Percentiles rank a stretch among this genome's conserved stretches.
phyloP scores from a whole-genome alignment of 257 asterid genomes.

The Rauvolfia tetraphylla region DNA sequence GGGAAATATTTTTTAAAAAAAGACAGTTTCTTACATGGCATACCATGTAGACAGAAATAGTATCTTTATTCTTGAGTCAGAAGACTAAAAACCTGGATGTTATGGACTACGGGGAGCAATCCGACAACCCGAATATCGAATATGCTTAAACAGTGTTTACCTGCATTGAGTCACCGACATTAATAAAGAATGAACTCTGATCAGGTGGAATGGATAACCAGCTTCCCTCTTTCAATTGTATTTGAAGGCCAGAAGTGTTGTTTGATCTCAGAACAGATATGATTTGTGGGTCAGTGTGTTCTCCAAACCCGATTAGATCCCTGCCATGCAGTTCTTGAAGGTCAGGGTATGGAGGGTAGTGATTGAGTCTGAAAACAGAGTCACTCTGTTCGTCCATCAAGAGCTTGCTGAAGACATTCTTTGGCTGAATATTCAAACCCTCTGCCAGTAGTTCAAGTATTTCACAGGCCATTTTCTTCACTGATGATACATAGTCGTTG shows the following conservation, averaged over 20 bases:
- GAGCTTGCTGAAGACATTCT: conserved; percentile 32
- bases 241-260: conserved; percentile 71
- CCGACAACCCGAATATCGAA: neutral
- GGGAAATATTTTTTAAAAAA: no score
- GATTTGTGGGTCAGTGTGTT: conserved; percentile 86
- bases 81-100: neutral
- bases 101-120: neutral
- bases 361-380: conserved; percentile 43
- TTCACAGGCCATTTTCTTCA: conserved; percentile 38
- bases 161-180: conserved; percentile 85
- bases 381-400: conserved; percentile 41
- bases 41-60: neutral
- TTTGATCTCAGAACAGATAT: conserved; percentile 78
- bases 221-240: conserved; percentile 51
- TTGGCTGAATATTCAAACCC: conserved; percentile 30
- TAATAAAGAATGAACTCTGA: conserved; percentile 66
- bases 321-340: conserved; percentile 24
- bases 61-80: neutral
- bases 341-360: conserved; percentile 64
- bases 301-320: conserved; percentile 66
- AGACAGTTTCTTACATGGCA: neutral
- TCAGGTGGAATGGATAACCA: conserved; percentile 82
- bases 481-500: conserved; percentile 25
- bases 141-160: conserved; percentile 23
- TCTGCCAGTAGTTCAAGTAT: conserved; percentile 40